phyloP scores from a whole-genome alignment of 2,329 filamentous ascomycete genomes.

The Neonectria hederae region DNA sequence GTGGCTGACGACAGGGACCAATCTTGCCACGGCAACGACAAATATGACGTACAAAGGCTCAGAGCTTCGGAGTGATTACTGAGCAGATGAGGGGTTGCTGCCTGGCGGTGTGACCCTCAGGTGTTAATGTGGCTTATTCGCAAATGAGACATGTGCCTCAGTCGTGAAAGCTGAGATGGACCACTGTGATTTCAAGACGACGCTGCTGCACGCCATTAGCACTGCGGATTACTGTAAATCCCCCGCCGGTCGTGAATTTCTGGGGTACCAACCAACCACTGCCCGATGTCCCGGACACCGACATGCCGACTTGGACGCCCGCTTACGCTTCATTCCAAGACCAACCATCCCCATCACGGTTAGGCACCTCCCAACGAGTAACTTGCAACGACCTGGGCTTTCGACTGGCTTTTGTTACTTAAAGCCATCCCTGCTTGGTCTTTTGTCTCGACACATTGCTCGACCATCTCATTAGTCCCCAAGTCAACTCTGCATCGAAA shows the following conservation, averaged over 20 bases:
- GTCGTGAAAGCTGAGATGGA: neutral
- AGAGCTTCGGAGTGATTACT: slow-evolving; percentile 10
- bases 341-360: neutral
- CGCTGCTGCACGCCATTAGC: neutral
- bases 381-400: neutral
- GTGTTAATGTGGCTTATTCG: slow-evolving; percentile 1
- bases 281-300: neutral
- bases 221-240: neutral
- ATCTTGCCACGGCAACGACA: neutral
- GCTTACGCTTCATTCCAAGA: neutral
- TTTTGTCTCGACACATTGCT: neutral
- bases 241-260: neutral
- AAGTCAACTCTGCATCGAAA: neutral
- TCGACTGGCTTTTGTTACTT: neutral
- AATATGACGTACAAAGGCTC: neutral
- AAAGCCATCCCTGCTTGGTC: neutral
- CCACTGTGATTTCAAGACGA: neutral
- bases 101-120: neutral
- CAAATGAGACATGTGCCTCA: neutral
- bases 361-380: neutral
- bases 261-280: neutral
- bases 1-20: neutral
- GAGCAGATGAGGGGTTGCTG: slow-evolving; percentile 13
- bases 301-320: neutral
- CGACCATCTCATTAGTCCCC: neutral